Percentiles rank a stretch among this genome's conserved stretches.
Conservation (phyloP, 148 eudicot genomes). For the Polygonum aviculare region DNA sequence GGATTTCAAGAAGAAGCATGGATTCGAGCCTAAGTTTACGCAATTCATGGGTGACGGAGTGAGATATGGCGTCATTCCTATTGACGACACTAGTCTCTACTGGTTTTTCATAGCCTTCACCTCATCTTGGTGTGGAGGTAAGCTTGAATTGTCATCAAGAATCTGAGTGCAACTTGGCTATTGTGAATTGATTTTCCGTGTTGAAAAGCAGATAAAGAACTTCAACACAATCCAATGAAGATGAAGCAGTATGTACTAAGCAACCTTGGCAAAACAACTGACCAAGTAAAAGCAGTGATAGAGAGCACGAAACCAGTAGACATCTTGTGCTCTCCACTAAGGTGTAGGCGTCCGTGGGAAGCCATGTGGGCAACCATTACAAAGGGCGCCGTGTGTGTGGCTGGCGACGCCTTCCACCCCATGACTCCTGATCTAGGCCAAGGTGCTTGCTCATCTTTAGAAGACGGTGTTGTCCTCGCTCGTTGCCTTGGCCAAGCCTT, state of each 20-base stretch:
- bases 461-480: conserved; percentile 24
- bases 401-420: conserved; percentile 19
- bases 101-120: conserved; percentile 9
- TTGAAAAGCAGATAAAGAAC: background rate
- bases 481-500: conserved; percentile 35
- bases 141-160: background rate
- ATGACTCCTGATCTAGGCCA: conserved; percentile 20
- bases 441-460: conserved; percentile 16
- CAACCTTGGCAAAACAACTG: conserved; percentile 30
- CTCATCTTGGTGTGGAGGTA: background rate
- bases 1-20: conserved; percentile 14
- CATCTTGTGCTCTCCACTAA: conserved; percentile 13
- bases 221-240: conserved; percentile 11
- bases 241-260: conserved; percentile 8
- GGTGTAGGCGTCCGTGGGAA: conserved; percentile 17
- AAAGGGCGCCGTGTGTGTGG: conserved; percentile 10
- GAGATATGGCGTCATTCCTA: conserved; percentile 14
- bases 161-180: too few species aligned
- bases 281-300: conserved; percentile 5
- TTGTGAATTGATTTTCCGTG: background rate
- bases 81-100: conserved; percentile 14
- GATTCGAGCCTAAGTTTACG: conserved; percentile 7
- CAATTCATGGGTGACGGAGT: conserved; percentile 7
- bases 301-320: conserved; percentile 9
- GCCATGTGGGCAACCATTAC: background rate